Conservation (phyloP, 257 asterid species). For the Nicotiana noctiflora region DNA sequence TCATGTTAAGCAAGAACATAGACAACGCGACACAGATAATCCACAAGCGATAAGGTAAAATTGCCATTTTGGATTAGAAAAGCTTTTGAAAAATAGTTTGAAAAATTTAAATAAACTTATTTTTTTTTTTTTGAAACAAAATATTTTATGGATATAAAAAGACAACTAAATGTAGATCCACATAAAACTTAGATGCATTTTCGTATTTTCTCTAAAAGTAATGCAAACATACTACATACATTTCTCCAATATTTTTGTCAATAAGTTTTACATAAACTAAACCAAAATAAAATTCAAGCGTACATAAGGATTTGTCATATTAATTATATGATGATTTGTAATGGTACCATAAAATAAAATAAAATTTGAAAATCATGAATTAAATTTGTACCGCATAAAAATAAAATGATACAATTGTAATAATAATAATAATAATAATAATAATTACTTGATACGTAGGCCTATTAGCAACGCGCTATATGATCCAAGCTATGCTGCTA, state of each 20-base stretch:
- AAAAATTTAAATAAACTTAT: not conserved
- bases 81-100: not conserved
- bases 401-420: not conserved
- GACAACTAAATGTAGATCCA: not conserved
- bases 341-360: not conserved
- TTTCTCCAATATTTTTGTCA: too few species aligned
- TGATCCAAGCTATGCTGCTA: conserved; percentile 1
- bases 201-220: not conserved
- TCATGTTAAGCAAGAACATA: not conserved
- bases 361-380: too few species aligned
- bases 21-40: not conserved
- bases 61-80: not conserved
- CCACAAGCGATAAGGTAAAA: not conserved
- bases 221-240: too few species aligned
- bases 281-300: not conserved
- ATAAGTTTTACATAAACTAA: too few species aligned
- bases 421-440: too few species aligned
- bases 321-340: not conserved
- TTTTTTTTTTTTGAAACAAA: not conserved
- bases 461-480: not conserved
- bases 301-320: not conserved
- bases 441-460: not conserved
- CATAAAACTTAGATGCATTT: not conserved
- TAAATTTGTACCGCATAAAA: not conserved
- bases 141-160: not conserved